A percentile compares a stretch with the other conserved stretches of the same genome.
These are phyloP conservation scores for Epichloe typhina DNA, from an alignment of 2,329 filamentous ascomycete species.

Conservation along the genomic window DNA sequence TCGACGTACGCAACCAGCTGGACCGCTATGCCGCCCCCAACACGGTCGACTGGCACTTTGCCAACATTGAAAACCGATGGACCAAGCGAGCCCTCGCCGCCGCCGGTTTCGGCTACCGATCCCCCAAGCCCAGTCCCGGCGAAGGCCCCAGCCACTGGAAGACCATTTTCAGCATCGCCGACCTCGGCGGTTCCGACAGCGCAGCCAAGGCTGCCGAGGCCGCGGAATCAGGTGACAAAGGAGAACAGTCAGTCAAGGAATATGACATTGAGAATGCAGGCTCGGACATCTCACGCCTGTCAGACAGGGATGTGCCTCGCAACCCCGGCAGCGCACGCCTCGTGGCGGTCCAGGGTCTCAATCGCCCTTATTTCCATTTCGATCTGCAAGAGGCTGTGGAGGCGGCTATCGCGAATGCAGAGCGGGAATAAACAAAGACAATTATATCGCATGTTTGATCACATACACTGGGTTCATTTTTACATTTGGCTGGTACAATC, in stretches of 20 bases:
- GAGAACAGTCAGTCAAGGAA: conserved; percentile 9
- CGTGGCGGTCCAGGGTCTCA: conserved; percentile 30
- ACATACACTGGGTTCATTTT: neutral
- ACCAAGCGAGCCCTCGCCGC: conserved; percentile 40
- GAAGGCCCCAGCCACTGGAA: conserved; percentile 32
- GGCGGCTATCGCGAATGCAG: conserved; percentile 25
- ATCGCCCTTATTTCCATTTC: conserved; percentile 39
- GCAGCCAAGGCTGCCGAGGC: conserved; percentile 34
- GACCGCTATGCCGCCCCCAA: conserved; percentile 35
- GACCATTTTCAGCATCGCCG: conserved; percentile 85
- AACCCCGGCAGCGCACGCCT: conserved; percentile 18
- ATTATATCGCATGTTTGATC: neutral
- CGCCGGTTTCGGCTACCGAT: conserved; percentile 37
- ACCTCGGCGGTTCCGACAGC: conserved; percentile 60
- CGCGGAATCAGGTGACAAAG: conserved; percentile 45
- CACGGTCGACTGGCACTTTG: conserved; percentile 36
- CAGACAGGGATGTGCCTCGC: conserved; percentile 16
- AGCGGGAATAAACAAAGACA: conserved; percentile 10
- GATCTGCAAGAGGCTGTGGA: conserved; percentile 36
- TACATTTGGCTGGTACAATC: neutral
- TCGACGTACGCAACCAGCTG: conserved; percentile 40
- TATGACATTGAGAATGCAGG: conserved; percentile 18
- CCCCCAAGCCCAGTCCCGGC: conserved; percentile 10
- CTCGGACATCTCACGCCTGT: conserved; percentile 10
- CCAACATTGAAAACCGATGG: conserved; percentile 40